These are phyloP conservation scores for Alnus rubra DNA, from an alignment of 306 rosid species.

Conservation along the genomic window DNA sequence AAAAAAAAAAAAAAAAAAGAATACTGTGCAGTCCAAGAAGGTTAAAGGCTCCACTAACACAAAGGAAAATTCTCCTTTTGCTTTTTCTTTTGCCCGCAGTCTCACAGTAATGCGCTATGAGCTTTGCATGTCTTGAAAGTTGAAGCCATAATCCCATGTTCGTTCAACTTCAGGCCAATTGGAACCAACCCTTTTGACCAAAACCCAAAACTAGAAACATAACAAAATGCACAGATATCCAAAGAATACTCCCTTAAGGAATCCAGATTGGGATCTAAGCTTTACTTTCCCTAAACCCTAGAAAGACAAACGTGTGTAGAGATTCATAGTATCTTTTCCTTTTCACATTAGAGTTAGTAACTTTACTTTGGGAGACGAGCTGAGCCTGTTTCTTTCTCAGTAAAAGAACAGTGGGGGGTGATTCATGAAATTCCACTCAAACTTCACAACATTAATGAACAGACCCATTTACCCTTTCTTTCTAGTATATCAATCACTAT, in stretches of 20 bases:
- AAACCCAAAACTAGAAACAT: slow-evolving; percentile 29
- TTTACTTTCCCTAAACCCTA: slow-evolving; percentile 68
- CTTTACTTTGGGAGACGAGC: slow-evolving; percentile 15
- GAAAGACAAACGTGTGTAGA: slow-evolving; percentile 32
- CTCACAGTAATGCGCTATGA: slow-evolving; percentile 24
- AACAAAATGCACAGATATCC: slow-evolving; percentile 37
- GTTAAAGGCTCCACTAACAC: slow-evolving; percentile 59
- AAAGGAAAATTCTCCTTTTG: slow-evolving; percentile 50
- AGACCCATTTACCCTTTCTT: background rate
- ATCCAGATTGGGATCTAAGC: slow-evolving; percentile 40
- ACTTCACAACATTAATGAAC: background rate
- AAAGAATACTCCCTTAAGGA: slow-evolving; percentile 30
- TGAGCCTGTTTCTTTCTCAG: slow-evolving; percentile 11
- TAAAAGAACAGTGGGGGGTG: slow-evolving; percentile 3
- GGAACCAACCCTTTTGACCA: slow-evolving; percentile 43
- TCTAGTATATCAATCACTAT: background rate
- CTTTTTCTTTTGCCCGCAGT: slow-evolving; percentile 36
- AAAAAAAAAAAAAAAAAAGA: no score
- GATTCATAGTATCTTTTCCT: slow-evolving; percentile 22
- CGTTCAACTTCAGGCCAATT: slow-evolving; percentile 29
- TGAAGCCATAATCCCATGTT: slow-evolving; percentile 49
- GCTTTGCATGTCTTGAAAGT: slow-evolving; percentile 74
- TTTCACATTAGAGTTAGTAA: slow-evolving; percentile 4
- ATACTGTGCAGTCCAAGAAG: slow-evolving; percentile 50
- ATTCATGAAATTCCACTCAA: background rate